Evolutionary conservation across 106 monocot genomes (phyloP), one percentile per base, ranked within the genome.

Genomic region (Platanthera zijinensis): DNA sequence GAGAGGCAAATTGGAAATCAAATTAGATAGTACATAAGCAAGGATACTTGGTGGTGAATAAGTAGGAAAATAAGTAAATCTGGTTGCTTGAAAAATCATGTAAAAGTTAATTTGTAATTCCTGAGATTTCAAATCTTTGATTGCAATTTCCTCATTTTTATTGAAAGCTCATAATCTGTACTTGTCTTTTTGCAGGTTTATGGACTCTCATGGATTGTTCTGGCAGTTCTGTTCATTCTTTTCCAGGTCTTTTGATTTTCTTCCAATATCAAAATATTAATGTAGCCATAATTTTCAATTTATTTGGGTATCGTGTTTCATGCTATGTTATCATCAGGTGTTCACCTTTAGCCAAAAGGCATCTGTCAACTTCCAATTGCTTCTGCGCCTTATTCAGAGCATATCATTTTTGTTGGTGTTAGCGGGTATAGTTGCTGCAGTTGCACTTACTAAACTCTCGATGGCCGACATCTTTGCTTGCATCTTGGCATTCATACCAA

Each of bases 291-390:
- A 66, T 32, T 32, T 66, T 18, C 10, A 14, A 6, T 62, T 18
- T 64, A 63, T 46, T 72, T 45, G 0, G 69, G 10, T 59, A 46
- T 68, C 57, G 51, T 50, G 21, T 46, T 57, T 9, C 49, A 50
- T 50, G n/a, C 51, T 10, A 5, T 81, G 17, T 72, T 48, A 51
- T 76, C 8, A 61, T 52, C 78, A 97, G 96, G 86, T 97, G 14
- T 97, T 97, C 80, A 90, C 88, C 39, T 91, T 97, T 78, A 93
- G 90, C 74, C 91, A 90, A 50, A 97, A 97, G 83, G 94, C 91
- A 45, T 90, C 89, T 62, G 97, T 97, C 18, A 90, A 97, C 74
- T 91, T 97, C 71, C 97, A 97, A 83, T 79, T 97, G 68, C 49
- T 94, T 18, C 83, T 97, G 69, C 93, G 97, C 59, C 88, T 97